Evolutionary conservation across 768 basidiomycete genomes (phyloP), one percentile per base, ranked within the genome.

Genomic region (Coprinopsis marcescibilis): DNA sequence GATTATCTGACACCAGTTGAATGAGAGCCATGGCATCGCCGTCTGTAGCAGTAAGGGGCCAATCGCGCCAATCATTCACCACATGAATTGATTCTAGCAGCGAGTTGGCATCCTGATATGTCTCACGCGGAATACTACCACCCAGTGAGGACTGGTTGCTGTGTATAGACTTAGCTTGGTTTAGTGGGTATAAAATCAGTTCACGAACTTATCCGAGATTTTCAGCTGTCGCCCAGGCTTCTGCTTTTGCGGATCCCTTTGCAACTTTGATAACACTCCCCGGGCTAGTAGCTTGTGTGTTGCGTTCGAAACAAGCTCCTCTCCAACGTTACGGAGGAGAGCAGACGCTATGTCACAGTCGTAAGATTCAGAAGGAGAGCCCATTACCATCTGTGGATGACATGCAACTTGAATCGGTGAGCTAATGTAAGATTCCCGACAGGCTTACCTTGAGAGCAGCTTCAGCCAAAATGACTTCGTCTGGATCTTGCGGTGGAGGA

Each of bases 311-410:
- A 87, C 74, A n/a, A 61, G 55, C 3, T 73, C 66, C 21, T 86
- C 73, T 14, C 82, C 85, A 17, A 73, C 68, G 40, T 66, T 68
- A 34, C 69, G 72, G 13, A 93, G 70, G 35, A 92, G 58, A 2
- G 61, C 55, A 0, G 82, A 70, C 1, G 79, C 89, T 15, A 56
- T 57, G n/a, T 78, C 75, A 2, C 77, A 61, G 45, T 85, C 71
- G 58, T 90, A 93, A 17, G 64, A 65, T 48, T 88, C 89, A 50
- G 71, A 69, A 1, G 87, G 81, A 1, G 83, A 83, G 11, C 85
- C 82, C 42, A 92, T 72, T 4, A 77, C 76, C 83, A 92, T 87
- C 90, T 92, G 45, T 13, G n/a, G n/a, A n/a, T n/a, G n/a, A n/a
- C n/a, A n/a, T n/a, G n/a, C 38, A 14, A 26, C 21, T 24, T 29